phyloP scores from a whole-genome alignment of 148 eudicot species.

The Persicaria tinctoria region DNA sequence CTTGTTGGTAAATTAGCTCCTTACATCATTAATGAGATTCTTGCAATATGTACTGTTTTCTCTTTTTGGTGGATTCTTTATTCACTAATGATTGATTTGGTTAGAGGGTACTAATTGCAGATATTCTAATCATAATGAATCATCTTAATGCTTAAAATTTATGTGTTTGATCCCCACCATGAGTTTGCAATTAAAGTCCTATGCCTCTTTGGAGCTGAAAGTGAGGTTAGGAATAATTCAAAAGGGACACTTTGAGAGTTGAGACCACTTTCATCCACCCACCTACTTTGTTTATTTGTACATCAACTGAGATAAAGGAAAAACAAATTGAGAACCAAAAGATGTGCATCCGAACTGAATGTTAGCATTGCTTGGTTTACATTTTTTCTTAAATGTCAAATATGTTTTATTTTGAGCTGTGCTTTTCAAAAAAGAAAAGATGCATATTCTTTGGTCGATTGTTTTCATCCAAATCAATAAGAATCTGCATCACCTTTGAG shows the following conservation, averaged over 20 bases:
- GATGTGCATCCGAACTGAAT: neutral
- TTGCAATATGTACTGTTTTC: slow-evolving; percentile 1
- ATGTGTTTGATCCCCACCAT: neutral
- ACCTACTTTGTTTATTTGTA: slow-evolving; percentile 6
- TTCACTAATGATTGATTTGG: neutral
- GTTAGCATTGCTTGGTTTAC: neutral
- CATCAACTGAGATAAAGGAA: neutral
- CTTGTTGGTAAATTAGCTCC: neutral
- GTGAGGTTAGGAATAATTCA: neutral
- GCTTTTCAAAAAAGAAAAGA: too few species aligned
- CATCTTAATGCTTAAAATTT: neutral
- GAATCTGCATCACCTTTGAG: neutral
- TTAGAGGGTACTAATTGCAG: slow-evolving; percentile 1
- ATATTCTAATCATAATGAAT: neutral
- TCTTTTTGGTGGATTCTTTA: neutral
- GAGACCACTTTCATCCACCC: slow-evolving; percentile 3
- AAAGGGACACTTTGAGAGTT: neutral
- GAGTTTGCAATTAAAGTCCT: neutral
- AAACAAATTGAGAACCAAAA: neutral
- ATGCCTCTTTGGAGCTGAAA: slow-evolving; percentile 5
- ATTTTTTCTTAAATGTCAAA: neutral
- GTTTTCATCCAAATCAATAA: neutral
- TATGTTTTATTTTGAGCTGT: neutral
- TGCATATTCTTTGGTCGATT: neutral
- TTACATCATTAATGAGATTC: neutral